Evolutionary conservation across 345 rosid genomes (phyloP).

Genomic region (Mallotus nudiflorus): DNA sequence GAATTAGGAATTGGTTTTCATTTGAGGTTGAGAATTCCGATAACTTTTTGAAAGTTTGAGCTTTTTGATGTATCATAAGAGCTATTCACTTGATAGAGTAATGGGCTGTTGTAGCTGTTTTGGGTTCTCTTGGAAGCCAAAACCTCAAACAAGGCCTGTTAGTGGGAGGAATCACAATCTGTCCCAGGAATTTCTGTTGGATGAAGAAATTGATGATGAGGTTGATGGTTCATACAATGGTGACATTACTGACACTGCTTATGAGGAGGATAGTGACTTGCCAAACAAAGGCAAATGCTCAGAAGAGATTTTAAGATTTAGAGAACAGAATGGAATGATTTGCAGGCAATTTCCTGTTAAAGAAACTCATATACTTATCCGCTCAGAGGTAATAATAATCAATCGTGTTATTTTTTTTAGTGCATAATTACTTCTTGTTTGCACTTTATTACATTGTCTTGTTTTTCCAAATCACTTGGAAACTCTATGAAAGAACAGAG

Average conservation of each 20-base stretch:
- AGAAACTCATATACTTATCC: conserved; percentile 76
- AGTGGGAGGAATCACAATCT: conserved; percentile 34
- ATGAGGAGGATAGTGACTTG: conserved; percentile 53
- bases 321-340: conserved; percentile 66
- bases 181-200: conserved; percentile 59
- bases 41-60: conserved; percentile 22
- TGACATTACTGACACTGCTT: conserved; percentile 50
- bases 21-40: conserved; percentile 26
- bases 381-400: conserved; percentile 62
- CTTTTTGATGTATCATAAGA: conserved; percentile 57
- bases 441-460: background rate
- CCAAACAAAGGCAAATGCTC: conserved; percentile 50
- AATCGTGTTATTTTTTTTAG: background rate
- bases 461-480: background rate
- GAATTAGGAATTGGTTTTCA: conserved; percentile 27
- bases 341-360: conserved; percentile 91
- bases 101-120: conserved; percentile 97
- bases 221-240: conserved; percentile 55
- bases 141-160: conserved; percentile 32
- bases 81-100: conserved; percentile 51
- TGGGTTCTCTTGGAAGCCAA: conserved; percentile 57
- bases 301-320: conserved; percentile 73
- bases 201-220: conserved; percentile 54
- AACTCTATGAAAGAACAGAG: background rate
- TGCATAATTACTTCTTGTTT: background rate